Conservation (phyloP, 1,139 yeast genomes). For the Blastobotrys petasosporus region DNA sequence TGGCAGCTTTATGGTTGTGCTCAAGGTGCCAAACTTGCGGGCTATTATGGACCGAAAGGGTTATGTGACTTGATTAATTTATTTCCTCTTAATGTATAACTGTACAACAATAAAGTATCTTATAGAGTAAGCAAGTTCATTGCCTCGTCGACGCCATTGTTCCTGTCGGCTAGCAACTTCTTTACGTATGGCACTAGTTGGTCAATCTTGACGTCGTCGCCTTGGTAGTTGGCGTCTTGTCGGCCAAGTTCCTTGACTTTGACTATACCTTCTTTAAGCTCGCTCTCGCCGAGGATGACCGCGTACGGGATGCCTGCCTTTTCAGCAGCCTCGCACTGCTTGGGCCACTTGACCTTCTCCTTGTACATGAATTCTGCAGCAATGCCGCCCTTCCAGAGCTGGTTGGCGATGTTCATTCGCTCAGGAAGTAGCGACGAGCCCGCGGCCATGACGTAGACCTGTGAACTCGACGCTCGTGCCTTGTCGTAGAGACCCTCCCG, state of each 20-base stretch:
- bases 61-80: background rate
- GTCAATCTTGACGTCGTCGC: slow-evolving; percentile 62
- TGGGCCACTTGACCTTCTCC: slow-evolving; percentile 86
- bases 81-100: background rate
- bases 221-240: slow-evolving; percentile 83
- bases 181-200: slow-evolving; percentile 54
- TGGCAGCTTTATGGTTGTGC: background rate
- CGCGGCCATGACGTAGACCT: slow-evolving; percentile 93
- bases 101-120: slow-evolving; percentile 1
- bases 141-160: slow-evolving; percentile 22
- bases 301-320: slow-evolving; percentile 87
- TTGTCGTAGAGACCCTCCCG: slow-evolving; percentile 52
- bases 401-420: slow-evolving; percentile 78
- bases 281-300: slow-evolving; percentile 93
- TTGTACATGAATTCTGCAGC: slow-evolving; percentile 89
- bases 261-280: slow-evolving; percentile 69
- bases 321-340: slow-evolving; percentile 97
- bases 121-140: slow-evolving; percentile 20
- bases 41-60: background rate
- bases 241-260: slow-evolving; percentile 85
- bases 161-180: slow-evolving; percentile 40
- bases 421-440: slow-evolving; percentile 94
- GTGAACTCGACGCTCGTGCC: slow-evolving; percentile 79
- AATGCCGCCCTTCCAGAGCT: slow-evolving; percentile 81
- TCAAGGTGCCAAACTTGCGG: slow-evolving; percentile 2